Evolutionary conservation across 345 rosid genomes (phyloP), one percentile per base, ranked within the genome.

Genomic region (Mangifera indica): DNA sequence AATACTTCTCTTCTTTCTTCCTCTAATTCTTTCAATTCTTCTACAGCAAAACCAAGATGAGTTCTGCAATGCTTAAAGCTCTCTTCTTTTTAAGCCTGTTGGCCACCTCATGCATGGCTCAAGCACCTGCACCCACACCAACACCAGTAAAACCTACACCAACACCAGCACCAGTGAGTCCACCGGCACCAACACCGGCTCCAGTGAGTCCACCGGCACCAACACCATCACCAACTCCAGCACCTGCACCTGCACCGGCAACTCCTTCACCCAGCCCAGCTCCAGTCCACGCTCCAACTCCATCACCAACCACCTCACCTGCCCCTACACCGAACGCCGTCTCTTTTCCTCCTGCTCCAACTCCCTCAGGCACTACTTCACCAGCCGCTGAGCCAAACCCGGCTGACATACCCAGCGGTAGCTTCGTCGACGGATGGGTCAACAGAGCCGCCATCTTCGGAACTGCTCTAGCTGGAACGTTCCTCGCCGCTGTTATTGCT

Each of bases 31-130:
- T 6, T 37, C 40, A 37, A 37, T 37, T 7, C 40, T 40, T 56
- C 46, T n/a, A 20, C 4, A 51, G 48, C 62, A 24, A 29, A 65
- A 37, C 42, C 9, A 77, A 76, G 68, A 90, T 92, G 98, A 78
- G 62, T 81, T 83, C 83, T 37, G 67, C 82, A 40, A 72, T 82
- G 70, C 52, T 84, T 26, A 82, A 87, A 72, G 84, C 80, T 34
- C 64, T 90, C 72, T 55, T 90, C 69, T 64, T 90, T 74, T 74
- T 92, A 24, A 86, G 89, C 73, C 87, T 92, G 67, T 72, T 92
- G 79, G 90, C 86, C 61, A 85, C 87, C 13, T 84, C 96, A 0
- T 87, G 90, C 81, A 51, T 83, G 76, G 87, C 93, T 17, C 98
- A 91, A 74, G 86, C 96, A 22, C 97, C 97, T 0, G 82, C 84